A percentile compares a stretch with the other conserved stretches of the same genome.
Conservation (phyloP, 2,329 filamentous ascomycete genomes). For the Magnaporthiopsis rhizophila region DNA sequence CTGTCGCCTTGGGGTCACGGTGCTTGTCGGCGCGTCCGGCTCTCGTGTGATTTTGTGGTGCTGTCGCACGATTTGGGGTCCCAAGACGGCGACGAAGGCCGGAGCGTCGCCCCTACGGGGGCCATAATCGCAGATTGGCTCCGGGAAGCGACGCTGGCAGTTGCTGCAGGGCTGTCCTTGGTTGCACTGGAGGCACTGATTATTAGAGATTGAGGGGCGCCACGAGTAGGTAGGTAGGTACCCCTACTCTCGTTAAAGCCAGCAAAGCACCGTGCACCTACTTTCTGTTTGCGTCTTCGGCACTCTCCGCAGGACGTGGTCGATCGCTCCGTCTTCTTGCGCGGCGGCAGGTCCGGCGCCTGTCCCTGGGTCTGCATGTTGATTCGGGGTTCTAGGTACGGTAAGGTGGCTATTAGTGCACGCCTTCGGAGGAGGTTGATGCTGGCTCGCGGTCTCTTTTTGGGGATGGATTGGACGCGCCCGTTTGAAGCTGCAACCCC, state of each 20-base stretch:
- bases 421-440: no score
- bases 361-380: not conserved
- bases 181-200: constrained; percentile 30
- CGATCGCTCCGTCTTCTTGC: constrained; percentile 8
- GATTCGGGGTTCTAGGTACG: not conserved
- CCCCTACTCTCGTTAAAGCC: no score
- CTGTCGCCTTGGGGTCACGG: constrained; percentile 1
- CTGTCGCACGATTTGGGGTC: not conserved
- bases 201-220: not conserved
- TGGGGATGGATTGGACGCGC: no score
- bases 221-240: not conserved
- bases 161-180: constrained; percentile 39
- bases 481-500: no score
- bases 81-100: constrained; percentile 3
- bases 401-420: no score
- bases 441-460: no score
- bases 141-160: constrained; percentile 39
- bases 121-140: constrained; percentile 34
- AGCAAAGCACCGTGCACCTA: constrained; percentile 14
- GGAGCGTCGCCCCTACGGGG: constrained; percentile 9
- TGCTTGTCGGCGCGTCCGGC: not conserved
- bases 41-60: not conserved
- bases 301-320: constrained; percentile 40
- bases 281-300: constrained; percentile 41
- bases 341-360: not conserved